Evolutionary conservation across 1,284 basidiomycete species (phyloP), one percentile per base, ranked within the genome.

Genomic region (Leccinum fallax): DNA sequence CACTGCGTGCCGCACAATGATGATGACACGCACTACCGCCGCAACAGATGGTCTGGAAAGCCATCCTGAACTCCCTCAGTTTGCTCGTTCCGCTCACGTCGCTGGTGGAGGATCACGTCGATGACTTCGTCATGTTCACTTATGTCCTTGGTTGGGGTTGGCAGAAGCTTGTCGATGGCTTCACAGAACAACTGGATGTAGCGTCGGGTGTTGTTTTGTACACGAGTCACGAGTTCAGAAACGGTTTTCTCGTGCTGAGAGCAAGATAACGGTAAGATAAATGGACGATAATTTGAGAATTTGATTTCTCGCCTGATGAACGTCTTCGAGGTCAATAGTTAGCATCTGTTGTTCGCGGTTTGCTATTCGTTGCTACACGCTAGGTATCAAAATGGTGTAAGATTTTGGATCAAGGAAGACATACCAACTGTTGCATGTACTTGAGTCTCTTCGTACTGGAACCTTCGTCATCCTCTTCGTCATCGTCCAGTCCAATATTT

Each of bases 41-140:
- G 83, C 69, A 98, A 84, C 16, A 99, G 81, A 73, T 95, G 92
- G 57, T 92, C 87, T 0, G 97, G 97, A 75, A 97, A 98, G 53
- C 87, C 86, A 51, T 86, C 85, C 61, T 88, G 86, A 28, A 75
- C 75, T 24, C 87, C 87, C 61, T 91, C 89, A 40, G 88, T 81
- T 67, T 90, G 84, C 53, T 89, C 86, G 71, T 98, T 98, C 64
- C 93, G 84, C 76, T 97, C 92, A 62, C 88, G 82, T 59, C 97
- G 85, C 75, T 99, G 97, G 74, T 96, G 94, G 68, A 97, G 84
- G 66, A 98, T 95, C 9, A 98, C 88, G 75, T 98, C 96, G 53
- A 97, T 91, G 52, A 97, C 95, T 74, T 98, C 95, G 68, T 94
- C 93, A 53, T 93, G 84, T 63, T 92, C 87, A 64, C 87, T 90